Base-by-base conservation (phyloP, 176 grass and related monocot species). In the Phragmites australis region DNA sequence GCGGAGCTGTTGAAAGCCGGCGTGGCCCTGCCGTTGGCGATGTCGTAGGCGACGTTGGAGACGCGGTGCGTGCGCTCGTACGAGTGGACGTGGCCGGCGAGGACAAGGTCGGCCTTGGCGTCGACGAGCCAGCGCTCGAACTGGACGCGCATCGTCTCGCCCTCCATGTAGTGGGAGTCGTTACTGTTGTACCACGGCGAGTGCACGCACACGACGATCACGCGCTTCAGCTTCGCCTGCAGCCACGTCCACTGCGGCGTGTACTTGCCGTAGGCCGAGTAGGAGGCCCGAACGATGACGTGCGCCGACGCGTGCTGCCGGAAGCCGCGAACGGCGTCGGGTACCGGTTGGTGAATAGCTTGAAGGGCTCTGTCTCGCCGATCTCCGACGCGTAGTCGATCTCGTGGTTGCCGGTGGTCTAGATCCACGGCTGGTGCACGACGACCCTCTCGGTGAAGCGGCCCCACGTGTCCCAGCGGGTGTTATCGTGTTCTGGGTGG, bases 351-450 rank as follows among this genome's bases (percentile, higher is more conserved):
- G 30, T 76, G 83, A 81, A 89, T 0, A 87, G 89, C 75, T 94
- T 94, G 85, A 85, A 94, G 1, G 89, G 89, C 25, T 1, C 21
- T 29, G 43, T 89, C 80, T 94, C 92, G n/a, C 89, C 86, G 50
- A 93, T 83, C 52, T 80, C 72, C 45, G 89, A 86, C 34, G 60
- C 83, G 62, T 75, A 94, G 66, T 94, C 92, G 1, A 94, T 14
- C 65, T 94, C 92, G 22, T 94, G 92, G 73, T 94, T 94, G 51
- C 92, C 89, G 18, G 75, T 46, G 1, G 86, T 89, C 89, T 89
- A 94, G 83, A 94, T 85, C 92, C 92, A 89, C 5, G 89, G 89
- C 77, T 94, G 92, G 71, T 94, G 91, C 11, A 89, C 92, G 1
- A 64, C 81, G 21, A 87, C 88, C 37, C 87, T 77, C 89, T 91